These are phyloP conservation scores for Ambrosiella beaveri DNA, from an alignment of 2,329 filamentous ascomycete genomes.

Conservation along the genomic window DNA sequence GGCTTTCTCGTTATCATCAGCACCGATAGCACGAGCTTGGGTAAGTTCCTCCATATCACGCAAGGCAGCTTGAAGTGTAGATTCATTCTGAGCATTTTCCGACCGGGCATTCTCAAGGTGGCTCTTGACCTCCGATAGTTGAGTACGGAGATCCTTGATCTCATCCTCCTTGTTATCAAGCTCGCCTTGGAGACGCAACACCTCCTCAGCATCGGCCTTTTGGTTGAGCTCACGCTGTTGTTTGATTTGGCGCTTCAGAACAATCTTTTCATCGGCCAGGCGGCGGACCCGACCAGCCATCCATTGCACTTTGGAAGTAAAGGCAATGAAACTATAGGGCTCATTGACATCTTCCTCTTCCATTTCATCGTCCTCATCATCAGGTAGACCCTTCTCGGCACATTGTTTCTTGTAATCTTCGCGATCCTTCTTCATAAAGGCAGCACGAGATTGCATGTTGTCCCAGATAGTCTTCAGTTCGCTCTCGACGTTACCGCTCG, in stretches of 20 bases:
- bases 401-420: constrained; percentile 35
- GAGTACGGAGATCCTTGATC: constrained; percentile 12
- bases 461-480: constrained; percentile 40
- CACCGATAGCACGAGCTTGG: constrained; percentile 13
- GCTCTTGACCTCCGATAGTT: constrained; percentile 13
- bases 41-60: constrained; percentile 15
- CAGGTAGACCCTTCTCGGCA: constrained; percentile 37
- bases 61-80: constrained; percentile 17
- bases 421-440: constrained; percentile 36
- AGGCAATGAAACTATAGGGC: constrained; percentile 55
- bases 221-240: constrained; percentile 86
- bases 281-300: constrained; percentile 60
- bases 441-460: constrained; percentile 33
- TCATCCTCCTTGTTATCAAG: constrained; percentile 13
- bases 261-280: constrained; percentile 73
- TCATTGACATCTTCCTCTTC: constrained; percentile 44
- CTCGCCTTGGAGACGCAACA: constrained; percentile 19
- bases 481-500: constrained; percentile 39
- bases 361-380: constrained; percentile 44
- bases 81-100: constrained; percentile 16
- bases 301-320: constrained; percentile 62
- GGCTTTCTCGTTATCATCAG: constrained; percentile 14
- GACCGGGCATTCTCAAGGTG: constrained; percentile 12
- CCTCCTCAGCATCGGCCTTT: constrained; percentile 60
- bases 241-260: constrained; percentile 81